Evolutionary conservation across 108 stramenopile species (phyloP).

Genomic region (Thalassiosira profunda): DNA sequence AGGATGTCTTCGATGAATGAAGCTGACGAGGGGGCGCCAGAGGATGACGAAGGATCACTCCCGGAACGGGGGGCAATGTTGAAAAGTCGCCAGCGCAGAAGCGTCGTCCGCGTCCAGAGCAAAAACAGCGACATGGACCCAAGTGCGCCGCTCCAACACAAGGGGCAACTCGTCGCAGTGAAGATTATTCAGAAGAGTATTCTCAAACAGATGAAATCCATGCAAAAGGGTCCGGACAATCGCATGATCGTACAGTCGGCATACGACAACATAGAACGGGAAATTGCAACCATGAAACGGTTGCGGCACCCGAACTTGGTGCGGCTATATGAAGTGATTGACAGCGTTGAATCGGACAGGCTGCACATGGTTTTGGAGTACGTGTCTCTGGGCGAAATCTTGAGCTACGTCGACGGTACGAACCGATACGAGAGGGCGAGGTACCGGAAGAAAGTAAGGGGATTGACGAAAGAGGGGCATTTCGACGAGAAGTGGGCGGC

Average conservation of each 20-base stretch:
- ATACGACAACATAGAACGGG: conserved; percentile 83
- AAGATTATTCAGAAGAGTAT: conserved; percentile 85
- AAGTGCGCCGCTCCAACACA: not conserved
- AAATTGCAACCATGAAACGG: conserved; percentile 92
- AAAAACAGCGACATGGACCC: not conserved
- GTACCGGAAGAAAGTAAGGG: conserved; percentile 36
- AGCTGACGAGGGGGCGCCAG: not conserved
- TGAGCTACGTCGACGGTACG: conserved; percentile 78
- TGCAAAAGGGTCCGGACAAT: conserved; percentile 49
- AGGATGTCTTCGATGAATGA: too few relatives aligned
- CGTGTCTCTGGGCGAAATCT: conserved; percentile 88
- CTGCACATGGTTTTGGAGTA: conserved; percentile 93
- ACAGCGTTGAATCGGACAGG: conserved; percentile 78
- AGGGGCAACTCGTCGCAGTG: conserved; percentile 81
- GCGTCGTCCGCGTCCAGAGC: conserved; percentile 25
- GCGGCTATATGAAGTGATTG: conserved; percentile 81
- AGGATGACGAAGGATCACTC: not conserved
- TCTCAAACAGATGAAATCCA: conserved; percentile 79
- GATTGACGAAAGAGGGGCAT: conserved; percentile 60
- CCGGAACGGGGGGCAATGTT: not conserved
- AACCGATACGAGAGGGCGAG: conserved; percentile 54
- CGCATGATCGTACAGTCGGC: conserved; percentile 71
- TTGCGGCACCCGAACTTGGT: conserved; percentile 89
- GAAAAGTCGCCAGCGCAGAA: conserved; percentile 7
- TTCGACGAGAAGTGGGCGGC: conserved; percentile 82